Evolutionary conservation across 768 basidiomycete species (phyloP), one percentile per base, ranked within the genome.

Genomic region (Termitomyces eurrhizus): DNA sequence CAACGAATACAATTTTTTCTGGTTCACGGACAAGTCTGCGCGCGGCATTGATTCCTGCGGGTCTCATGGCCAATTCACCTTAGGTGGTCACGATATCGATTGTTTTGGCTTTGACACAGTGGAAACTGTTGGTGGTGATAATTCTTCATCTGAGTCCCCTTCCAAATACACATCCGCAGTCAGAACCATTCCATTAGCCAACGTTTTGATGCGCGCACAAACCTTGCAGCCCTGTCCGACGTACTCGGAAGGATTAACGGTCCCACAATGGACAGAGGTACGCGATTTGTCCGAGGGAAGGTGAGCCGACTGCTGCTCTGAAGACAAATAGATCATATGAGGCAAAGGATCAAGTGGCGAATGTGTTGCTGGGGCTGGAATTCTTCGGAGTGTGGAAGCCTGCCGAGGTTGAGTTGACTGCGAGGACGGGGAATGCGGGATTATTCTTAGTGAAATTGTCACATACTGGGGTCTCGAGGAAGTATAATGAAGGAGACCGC

Each of bases 101-200:
- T 21, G 21, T 21, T 21, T 21, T 21, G 21, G 21, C 21, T 77
- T 80, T 0, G 83, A 86, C 60, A 75, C 78, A 3, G 8, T 26
- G 24, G 5, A 29, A 37, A 33, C 29, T 8, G n/a, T 14, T 42
- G 14, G 53, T 36, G 13, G 51, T 2, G 18, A 18, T 57, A 53
- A 62, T 18, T 64, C 62, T 18, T 39, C 53, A 44, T 48, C 37
- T 6, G 64, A 66, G 13, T 44, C 52, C 5, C 42, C 54, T 26
- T 49, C 12, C 29, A 37, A 76, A 74, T 55, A 5, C 41, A 55
- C 7, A 12, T 55, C 32, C 41, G 18, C 7, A 33, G 13, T 55
- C 41, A 12, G 29, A 13, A 44, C 12, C 54, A 44, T 55, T 16
- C 54, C 54, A 55, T 44, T 2, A 42, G 18, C n/a, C 24, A 33